Percentiles rank a stretch among this genome's conserved stretches.
phyloP scores from a whole-genome alignment of 495 filamentous ascomycete genomes.

The Antarctomyces pellizariae region DNA sequence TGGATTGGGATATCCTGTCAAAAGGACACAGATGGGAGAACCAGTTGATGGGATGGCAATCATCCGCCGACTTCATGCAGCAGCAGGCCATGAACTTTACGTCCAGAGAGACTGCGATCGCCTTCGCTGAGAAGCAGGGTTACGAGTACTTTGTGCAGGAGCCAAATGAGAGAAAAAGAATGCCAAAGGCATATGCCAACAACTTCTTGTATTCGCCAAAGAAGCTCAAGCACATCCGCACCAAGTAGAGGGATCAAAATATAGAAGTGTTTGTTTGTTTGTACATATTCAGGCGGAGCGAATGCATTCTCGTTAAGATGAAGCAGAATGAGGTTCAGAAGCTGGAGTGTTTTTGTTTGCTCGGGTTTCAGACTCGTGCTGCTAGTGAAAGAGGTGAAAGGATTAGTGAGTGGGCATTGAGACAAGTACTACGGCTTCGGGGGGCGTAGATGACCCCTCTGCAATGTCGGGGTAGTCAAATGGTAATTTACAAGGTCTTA shows the following conservation, averaged over 20 bases:
- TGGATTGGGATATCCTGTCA: slow-evolving; percentile 89
- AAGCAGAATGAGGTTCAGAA: too few relatives aligned
- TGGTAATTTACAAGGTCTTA: too few relatives aligned
- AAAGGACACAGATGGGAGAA: slow-evolving; percentile 95
- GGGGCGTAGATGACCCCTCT: too few relatives aligned
- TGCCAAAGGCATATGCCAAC: slow-evolving; percentile 87
- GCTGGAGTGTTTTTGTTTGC: too few relatives aligned
- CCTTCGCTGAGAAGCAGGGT: slow-evolving; percentile 93
- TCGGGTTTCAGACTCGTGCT: too few relatives aligned
- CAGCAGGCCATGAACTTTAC: slow-evolving; percentile 78
- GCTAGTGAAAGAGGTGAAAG: too few relatives aligned
- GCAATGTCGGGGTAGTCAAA: too few relatives aligned
- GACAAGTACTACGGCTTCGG: too few relatives aligned
- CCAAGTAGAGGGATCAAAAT: slow-evolving; percentile 51
- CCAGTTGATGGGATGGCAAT: slow-evolving; percentile 94
- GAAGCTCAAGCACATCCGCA: slow-evolving; percentile 79
- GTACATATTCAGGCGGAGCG: slow-evolving; percentile 10
- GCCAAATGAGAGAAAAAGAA: slow-evolving; percentile 65
- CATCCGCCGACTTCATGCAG: slow-evolving; percentile 80
- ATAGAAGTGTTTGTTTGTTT: slow-evolving; percentile 2
- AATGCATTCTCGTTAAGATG: too few relatives aligned
- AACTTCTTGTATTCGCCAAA: slow-evolving; percentile 71
- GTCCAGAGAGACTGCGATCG: slow-evolving; percentile 81
- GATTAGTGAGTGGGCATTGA: too few relatives aligned
- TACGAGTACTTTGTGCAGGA: slow-evolving; percentile 99